A percentile compares a stretch with the other conserved stretches of the same genome.
These are phyloP conservation scores for Orbilia blumenaviensis DNA, from an alignment of 2,329 filamentous ascomycete species.

Conservation along the genomic window DNA sequence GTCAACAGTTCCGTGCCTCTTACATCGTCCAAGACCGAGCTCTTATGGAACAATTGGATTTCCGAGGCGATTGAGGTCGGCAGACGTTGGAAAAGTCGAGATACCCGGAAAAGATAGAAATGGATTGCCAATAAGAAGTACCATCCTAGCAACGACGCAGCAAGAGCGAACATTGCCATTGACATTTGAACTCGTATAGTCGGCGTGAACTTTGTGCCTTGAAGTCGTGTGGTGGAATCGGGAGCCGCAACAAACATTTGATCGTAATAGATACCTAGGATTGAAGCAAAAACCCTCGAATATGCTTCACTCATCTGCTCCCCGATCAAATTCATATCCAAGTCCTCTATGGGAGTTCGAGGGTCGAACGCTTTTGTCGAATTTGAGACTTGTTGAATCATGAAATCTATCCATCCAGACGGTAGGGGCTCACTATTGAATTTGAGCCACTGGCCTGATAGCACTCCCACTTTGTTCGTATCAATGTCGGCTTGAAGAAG, in stretches of 20 bases:
- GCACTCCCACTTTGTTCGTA: background rate
- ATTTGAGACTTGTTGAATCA: slow-evolving; percentile 60
- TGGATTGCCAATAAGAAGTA: slow-evolving; percentile 48
- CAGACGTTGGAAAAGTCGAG: slow-evolving; percentile 50
- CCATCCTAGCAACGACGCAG: slow-evolving; percentile 26
- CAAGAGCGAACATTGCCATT: slow-evolving; percentile 46
- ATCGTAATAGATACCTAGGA: slow-evolving; percentile 62
- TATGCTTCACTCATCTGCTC: slow-evolving; percentile 59
- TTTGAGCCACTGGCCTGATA: background rate
- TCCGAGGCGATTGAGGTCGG: slow-evolving; percentile 54
- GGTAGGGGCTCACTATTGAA: slow-evolving; percentile 64
- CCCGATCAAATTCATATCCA: slow-evolving; percentile 56
- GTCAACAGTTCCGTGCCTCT: slow-evolving; percentile 51
- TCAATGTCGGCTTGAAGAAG: slow-evolving; percentile 45
- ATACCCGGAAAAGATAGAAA: slow-evolving; percentile 47
- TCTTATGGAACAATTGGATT: slow-evolving; percentile 54
- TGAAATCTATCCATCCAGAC: slow-evolving; percentile 63
- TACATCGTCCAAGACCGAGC: slow-evolving; percentile 48
- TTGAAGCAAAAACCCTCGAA: slow-evolving; percentile 62
- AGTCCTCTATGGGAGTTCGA: slow-evolving; percentile 58
- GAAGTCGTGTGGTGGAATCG: background rate
- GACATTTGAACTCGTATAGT: slow-evolving; percentile 47
- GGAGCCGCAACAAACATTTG: slow-evolving; percentile 22
- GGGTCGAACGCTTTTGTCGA: slow-evolving; percentile 61
- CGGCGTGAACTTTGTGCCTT: slow-evolving; percentile 4